A percentile compares a stretch with the other conserved stretches of the same genome.
phyloP scores from a whole-genome alignment of 1,284 basidiomycete genomes.

The Cryptococcus sp. region DNA sequence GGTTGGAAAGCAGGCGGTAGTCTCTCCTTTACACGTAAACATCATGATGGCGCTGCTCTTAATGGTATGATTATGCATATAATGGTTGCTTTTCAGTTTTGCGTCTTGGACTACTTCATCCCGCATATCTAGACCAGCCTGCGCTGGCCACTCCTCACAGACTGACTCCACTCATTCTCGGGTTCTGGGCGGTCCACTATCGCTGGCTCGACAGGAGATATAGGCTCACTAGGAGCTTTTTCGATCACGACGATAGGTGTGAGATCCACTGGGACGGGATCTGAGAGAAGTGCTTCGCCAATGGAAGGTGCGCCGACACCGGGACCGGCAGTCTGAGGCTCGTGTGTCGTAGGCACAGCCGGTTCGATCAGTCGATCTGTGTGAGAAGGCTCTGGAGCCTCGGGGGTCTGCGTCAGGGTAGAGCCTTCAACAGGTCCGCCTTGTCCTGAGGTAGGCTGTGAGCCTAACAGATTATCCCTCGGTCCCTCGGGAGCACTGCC shows the following conservation, averaged over 20 bases:
- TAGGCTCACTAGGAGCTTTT: not conserved
- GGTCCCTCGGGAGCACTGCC: constrained; percentile 2
- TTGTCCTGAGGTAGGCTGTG: constrained; percentile 5
- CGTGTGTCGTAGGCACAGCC: not conserved
- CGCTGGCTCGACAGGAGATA: not conserved
- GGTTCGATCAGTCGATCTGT: not conserved
- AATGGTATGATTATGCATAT: not conserved
- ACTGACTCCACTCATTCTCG: constrained; percentile 22
- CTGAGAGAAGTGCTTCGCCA: constrained; percentile 13
- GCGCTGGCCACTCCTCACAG: constrained; percentile 24
- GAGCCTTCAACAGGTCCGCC: constrained; percentile 9
- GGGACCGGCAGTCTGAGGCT: not conserved
- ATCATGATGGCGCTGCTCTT: not conserved
- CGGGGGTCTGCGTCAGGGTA: constrained; percentile 3
- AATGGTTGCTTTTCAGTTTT: not conserved
- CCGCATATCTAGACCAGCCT: constrained; percentile 24
- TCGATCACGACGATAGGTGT: constrained; percentile 19
- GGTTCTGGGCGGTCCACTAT: not conserved
- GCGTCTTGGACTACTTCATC: not conserved
- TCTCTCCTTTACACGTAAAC: not conserved
- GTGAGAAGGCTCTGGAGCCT: not conserved
- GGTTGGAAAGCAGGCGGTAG: constrained; percentile 16
- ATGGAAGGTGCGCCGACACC: constrained; percentile 12
- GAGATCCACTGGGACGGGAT: constrained; percentile 16
- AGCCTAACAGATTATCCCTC: constrained; percentile 17